phyloP scores from a whole-genome alignment of 805 yeast species.

The Ogataea pilisensis region DNA sequence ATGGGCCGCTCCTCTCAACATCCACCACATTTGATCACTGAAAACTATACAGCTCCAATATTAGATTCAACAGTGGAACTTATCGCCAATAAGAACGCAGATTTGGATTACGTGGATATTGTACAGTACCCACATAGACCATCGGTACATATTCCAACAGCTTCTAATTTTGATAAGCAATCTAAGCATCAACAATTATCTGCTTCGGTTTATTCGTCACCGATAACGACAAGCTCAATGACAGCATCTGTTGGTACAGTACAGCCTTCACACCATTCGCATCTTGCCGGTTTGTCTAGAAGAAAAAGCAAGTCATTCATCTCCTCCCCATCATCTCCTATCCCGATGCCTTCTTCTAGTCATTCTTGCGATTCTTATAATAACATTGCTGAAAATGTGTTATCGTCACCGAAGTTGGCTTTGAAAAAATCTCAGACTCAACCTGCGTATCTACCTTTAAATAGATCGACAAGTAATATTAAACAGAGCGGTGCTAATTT shows the following conservation, averaged over 20 bases:
- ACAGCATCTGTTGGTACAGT: too few species aligned
- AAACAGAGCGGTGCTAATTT: neutral
- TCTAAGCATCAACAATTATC: neutral
- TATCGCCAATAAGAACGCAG: slow-evolving; percentile 49
- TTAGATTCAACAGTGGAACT: slow-evolving; percentile 73
- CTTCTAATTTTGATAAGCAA: neutral
- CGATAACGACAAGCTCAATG: neutral
- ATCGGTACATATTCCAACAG: slow-evolving; percentile 2
- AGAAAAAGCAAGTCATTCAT: slow-evolving; percentile 2
- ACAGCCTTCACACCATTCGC: neutral
- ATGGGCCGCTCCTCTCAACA: slow-evolving; percentile 5
- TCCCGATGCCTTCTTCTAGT: neutral
- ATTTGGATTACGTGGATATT: slow-evolving; percentile 68
- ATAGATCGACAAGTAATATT: slow-evolving; percentile 1
- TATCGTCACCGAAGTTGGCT: slow-evolving; percentile 2
- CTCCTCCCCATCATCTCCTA: neutral
- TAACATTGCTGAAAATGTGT: neutral
- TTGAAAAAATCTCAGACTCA: slow-evolving; percentile 8
- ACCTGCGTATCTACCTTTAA: slow-evolving; percentile 2
- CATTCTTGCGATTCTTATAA: neutral
- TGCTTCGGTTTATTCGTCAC: neutral
- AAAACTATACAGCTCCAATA: slow-evolving; percentile 77
- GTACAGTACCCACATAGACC: slow-evolving; percentile 35
- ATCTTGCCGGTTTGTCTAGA: slow-evolving; percentile 1
- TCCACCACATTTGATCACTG: slow-evolving; percentile 36